These are phyloP conservation scores for Eucalyptus caleyi DNA, from an alignment of 345 rosid genomes.

Conservation along the genomic window DNA sequence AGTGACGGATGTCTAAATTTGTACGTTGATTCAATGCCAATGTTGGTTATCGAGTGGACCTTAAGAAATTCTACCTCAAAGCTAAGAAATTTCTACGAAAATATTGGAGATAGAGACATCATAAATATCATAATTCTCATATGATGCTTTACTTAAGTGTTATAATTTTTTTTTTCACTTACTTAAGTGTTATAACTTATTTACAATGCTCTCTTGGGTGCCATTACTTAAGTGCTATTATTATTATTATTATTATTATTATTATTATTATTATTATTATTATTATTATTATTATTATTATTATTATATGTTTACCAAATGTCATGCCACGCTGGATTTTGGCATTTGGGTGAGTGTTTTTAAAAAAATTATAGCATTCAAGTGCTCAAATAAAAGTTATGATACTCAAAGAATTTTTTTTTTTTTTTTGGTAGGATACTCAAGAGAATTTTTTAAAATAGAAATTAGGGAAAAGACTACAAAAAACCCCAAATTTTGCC, in stretches of 20 bases:
- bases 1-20: neutral
- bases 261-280: too few species aligned
- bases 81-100: neutral
- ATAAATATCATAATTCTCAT: too few species aligned
- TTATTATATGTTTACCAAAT: too few species aligned
- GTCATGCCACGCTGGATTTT: neutral
- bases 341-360: neutral
- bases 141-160: neutral
- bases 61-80: neutral
- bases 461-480: too few species aligned
- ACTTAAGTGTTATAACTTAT: neutral
- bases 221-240: neutral
- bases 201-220: neutral
- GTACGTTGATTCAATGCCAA: neutral
- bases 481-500: fast-evolving
- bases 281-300: too few species aligned
- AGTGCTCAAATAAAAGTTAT: neutral
- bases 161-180: too few species aligned
- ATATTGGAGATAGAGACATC: neutral
- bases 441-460: too few species aligned
- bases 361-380: too few species aligned
- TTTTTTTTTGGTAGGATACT: too few species aligned
- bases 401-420: too few species aligned
- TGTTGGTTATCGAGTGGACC: neutral
- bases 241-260: too few species aligned